Base-by-base conservation (phyloP, 2,329 filamentous ascomycete genomes). In the Celoporthe dispersa region DNA sequence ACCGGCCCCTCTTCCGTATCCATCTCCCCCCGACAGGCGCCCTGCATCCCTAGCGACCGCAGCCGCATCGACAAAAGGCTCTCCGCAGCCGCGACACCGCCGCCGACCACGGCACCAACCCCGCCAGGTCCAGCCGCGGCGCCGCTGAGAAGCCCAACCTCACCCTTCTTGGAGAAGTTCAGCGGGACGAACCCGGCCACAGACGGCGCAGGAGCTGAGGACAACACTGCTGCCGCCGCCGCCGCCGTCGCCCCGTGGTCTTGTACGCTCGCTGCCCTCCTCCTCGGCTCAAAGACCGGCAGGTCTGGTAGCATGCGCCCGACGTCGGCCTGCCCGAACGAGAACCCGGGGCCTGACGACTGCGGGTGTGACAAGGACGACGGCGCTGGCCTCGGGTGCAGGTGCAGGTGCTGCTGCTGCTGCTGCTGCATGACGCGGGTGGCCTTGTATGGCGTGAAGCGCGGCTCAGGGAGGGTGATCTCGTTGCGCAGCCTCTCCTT, bases 401-500 rank as follows among this genome's bases (percentile, higher is more conserved):
- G 48, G 22, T 51, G 60, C 22, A 55, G 68, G 33, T 63, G 44
- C 31, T 53, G 41, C 11, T 63, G 48, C 22, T 57, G 61, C 9
- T 39, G 61, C n/a, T 28, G 80, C 55, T 83, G 80, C 84, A 87
- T 87, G 41, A 84, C 82, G 8, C 86, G 82, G 51, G 85, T 81
- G 3, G 92, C 88, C 78, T 94, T 97, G 82, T 97, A 98, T 1
- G 90, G 85, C 68, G 90, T 93, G 78, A 94, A 99, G 28, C 90
- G 88, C 28, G 96, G 96, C 75, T 98, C 94, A 0, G 95, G 95
- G 71, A 92, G 86, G 51, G 96, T 94, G 6, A 95, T 91, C 78
- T 99, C 96, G 76, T 97, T 98, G 41, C 91, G 87, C 53, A 99
- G 85, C 77, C 91, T 95, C 80, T 98, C 95, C 78, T 98, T 97